A percentile compares a stretch with the other conserved stretches of the same genome.
These are phyloP conservation scores for Neurospora sp. DNA, from an alignment of 495 filamentous ascomycete species.

Conservation along the genomic window DNA sequence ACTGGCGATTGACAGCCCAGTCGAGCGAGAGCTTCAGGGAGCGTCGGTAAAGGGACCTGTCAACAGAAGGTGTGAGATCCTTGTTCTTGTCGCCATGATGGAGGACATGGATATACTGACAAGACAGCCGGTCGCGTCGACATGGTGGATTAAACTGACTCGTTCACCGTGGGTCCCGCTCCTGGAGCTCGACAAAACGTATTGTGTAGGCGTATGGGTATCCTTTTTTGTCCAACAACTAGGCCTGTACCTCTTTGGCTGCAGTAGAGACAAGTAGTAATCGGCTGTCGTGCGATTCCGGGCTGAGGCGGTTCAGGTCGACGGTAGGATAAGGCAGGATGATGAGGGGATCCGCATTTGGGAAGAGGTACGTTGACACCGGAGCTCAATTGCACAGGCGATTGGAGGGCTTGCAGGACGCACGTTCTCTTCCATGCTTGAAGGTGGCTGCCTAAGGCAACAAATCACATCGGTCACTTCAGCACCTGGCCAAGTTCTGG, in stretches of 20 bases:
- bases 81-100: neutral
- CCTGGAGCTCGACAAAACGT: neutral
- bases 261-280: neutral
- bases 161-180: neutral
- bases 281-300: neutral
- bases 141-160: slow-evolving; percentile 24
- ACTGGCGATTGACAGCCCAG: slow-evolving; percentile 81
- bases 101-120: slow-evolving; percentile 20
- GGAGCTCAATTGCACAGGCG: neutral
- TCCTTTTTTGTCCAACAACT: neutral
- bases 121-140: slow-evolving; percentile 35
- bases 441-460: neutral
- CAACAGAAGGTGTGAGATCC: slow-evolving; percentile 5
- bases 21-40: slow-evolving; percentile 87
- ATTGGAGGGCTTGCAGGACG: neutral
- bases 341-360: neutral
- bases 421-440: neutral
- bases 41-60: slow-evolving; percentile 84
- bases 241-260: neutral
- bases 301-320: neutral
- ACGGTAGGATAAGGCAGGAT: neutral
- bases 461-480: neutral
- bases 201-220: neutral
- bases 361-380: neutral
- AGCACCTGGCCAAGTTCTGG: neutral